Base-by-base conservation (phyloP, 2,329 filamentous ascomycete genomes). In the Exserohilum turcica region DNA sequence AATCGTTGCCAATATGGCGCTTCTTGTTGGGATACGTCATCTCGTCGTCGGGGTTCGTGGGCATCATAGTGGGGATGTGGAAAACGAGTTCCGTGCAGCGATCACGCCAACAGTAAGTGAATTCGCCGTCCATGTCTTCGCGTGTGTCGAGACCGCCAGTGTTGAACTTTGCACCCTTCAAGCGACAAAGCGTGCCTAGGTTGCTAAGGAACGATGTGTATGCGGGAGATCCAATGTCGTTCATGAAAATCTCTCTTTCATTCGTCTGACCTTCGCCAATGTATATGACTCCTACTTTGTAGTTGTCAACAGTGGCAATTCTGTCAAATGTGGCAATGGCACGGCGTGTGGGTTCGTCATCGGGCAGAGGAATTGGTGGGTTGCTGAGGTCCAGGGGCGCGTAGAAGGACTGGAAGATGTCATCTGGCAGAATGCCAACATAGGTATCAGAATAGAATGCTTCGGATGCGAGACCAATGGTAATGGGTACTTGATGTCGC, bases 51-150 rank as follows among this genome's bases (percentile, higher is more conserved):
- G 88, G 78, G 68, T 95, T 84, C 8, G 91, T 96, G 1, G 94
- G 94, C 94, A 99, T 99, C 82, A 97, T 92, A 3, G 93, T 99
- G 5, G 90, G 91, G 48, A 97, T 88, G 71, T 97, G 94, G 75
- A 95, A 99, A 27, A 97, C 88, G 38, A 99, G 90, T 72, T 97
- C 94, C 5, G 92, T 94, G 52, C 97, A 91, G 37, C 92, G 85
- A 72, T 97, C 94, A 56, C 92, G 89, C 92, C 94, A 99, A 67
- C 91, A 93, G 70, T 93, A 92, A 0, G 92, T 91, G 73, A 89
- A 91, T 66, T 92, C 85, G 28, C 94, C 94, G 73, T 99, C 94
- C 1, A 82, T 81, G 66, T 93, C 87, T 62, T 87, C 84, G 56
- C 86, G 82, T 27, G 86, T 85, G 72, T 97, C 92, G 21, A 99